phyloP scores from a whole-genome alignment of 2,329 filamentous ascomycete species.

The Xylariaceae sp. region DNA sequence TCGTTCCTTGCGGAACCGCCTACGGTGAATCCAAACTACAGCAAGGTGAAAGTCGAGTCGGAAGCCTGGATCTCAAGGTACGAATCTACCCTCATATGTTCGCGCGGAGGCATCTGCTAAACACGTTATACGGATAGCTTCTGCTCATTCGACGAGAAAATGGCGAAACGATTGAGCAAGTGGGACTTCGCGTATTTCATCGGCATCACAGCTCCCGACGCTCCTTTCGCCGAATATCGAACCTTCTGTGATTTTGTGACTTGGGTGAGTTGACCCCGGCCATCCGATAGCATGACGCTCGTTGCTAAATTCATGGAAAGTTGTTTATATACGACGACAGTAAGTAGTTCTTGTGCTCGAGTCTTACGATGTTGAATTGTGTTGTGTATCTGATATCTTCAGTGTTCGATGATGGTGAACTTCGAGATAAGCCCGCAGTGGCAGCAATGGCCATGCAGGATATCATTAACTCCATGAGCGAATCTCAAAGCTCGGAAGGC shows the following conservation, averaged over 20 bases:
- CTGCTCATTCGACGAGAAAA: conserved; percentile 12
- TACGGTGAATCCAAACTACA: conserved; percentile 10
- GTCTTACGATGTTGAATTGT: not conserved
- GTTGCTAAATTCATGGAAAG: conserved; percentile 1
- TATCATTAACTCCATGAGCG: conserved; percentile 10
- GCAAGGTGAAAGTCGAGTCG: conserved; percentile 7
- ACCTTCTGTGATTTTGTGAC: conserved; percentile 16
- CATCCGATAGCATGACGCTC: not conserved
- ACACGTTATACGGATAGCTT: conserved; percentile 1
- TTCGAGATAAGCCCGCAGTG: conserved; percentile 9
- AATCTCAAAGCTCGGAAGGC: not conserved
- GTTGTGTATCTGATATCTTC: not conserved
- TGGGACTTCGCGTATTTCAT: conserved; percentile 18
- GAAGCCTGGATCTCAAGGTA: conserved; percentile 15
- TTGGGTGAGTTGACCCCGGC: conserved; percentile 4
- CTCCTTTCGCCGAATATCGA: conserved; percentile 1
- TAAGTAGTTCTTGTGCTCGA: not conserved
- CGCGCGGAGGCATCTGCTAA: too few species aligned
- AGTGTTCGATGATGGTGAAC: conserved; percentile 16
- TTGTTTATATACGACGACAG: conserved; percentile 16
- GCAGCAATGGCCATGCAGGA: conserved; percentile 3
- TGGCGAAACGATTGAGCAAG: conserved; percentile 6
- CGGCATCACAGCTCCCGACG: conserved; percentile 12
- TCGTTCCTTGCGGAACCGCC: conserved; percentile 15
- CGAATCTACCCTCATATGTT: not conserved